These are phyloP conservation scores for Dipodascopsis tothii DNA, from an alignment of 805 yeast genomes.

Conservation along the genomic window DNA sequence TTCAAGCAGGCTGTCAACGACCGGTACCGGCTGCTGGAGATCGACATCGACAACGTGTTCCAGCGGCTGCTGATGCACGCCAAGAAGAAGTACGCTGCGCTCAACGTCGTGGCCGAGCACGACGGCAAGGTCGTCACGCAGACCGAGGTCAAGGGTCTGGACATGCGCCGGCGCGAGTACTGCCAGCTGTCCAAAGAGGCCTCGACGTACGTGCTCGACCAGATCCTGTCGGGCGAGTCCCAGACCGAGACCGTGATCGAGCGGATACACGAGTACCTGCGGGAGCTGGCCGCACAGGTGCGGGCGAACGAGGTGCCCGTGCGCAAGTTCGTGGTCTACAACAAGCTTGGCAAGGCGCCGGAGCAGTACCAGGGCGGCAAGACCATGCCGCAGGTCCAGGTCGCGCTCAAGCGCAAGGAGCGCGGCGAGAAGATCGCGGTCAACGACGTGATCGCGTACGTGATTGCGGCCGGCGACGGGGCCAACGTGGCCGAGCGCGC, in stretches of 20 bases:
- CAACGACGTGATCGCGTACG: slow-evolving; percentile 82
- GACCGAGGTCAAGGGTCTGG: slow-evolving; percentile 91
- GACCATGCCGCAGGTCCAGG: slow-evolving; percentile 76
- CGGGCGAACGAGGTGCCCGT: slow-evolving; percentile 55
- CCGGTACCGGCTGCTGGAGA: slow-evolving; percentile 76
- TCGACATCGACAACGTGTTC: slow-evolving; percentile 91
- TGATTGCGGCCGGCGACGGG: slow-evolving; percentile 50
- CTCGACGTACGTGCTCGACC: slow-evolving; percentile 65
- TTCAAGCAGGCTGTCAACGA: slow-evolving; percentile 84
- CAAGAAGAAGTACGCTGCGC: slow-evolving; percentile 96
- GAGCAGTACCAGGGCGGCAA: slow-evolving; percentile 72
- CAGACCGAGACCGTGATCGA: slow-evolving; percentile 67
- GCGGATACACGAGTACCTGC: slow-evolving; percentile 66
- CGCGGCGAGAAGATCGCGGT: slow-evolving; percentile 82
- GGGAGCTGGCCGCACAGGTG: slow-evolving; percentile 49
- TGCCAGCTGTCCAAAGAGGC: slow-evolving; percentile 88
- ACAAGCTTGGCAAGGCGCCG: slow-evolving; percentile 86
- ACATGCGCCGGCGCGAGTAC: slow-evolving; percentile 93
- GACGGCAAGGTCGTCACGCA: slow-evolving; percentile 50
- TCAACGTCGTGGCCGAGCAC: slow-evolving; percentile 50
- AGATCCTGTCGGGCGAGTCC: slow-evolving; percentile 53
- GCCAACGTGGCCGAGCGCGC: slow-evolving; percentile 69
- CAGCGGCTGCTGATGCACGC: slow-evolving; percentile 77
- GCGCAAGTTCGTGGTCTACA: slow-evolving; percentile 69
- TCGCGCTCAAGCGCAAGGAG: slow-evolving; percentile 71